Evolutionary conservation across 2,329 filamentous ascomycete species (phyloP).

Genomic region (Pseudogymnoascus sp.): DNA sequence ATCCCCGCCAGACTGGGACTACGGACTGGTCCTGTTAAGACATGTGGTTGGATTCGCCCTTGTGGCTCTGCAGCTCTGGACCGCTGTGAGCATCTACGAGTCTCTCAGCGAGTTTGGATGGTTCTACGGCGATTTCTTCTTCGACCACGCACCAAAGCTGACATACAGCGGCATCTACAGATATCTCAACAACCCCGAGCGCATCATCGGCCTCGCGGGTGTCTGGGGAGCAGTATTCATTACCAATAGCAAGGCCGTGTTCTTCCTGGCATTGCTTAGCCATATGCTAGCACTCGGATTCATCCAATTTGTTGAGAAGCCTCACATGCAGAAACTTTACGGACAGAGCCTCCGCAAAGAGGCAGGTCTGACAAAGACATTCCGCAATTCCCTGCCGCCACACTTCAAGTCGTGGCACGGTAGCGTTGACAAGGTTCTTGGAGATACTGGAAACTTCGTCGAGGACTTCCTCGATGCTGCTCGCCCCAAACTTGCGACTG

Average conservation of each 20-base stretch:
- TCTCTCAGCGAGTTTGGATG: conserved; percentile 96
- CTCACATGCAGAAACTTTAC: conserved; percentile 98
- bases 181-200: conserved; percentile 95
- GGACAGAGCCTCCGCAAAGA: conserved; percentile 75
- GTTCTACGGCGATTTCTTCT: conserved; percentile 99
- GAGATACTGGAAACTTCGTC: conserved; percentile 79
- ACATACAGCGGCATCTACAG: conserved; percentile 97
- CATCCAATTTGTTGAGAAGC: conserved; percentile 88
- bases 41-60: conserved; percentile 78
- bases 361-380: conserved; percentile 84
- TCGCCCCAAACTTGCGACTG: conserved; percentile 75
- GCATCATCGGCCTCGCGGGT: conserved; percentile 87
- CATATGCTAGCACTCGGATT: conserved; percentile 81
- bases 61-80: conserved; percentile 86
- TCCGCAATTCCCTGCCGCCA: conserved; percentile 77
- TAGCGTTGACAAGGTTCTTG: conserved; percentile 79
- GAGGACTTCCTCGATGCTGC: conserved; percentile 85
- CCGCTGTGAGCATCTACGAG: conserved; percentile 85
- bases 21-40: conserved; percentile 76
- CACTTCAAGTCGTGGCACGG: conserved; percentile 78
- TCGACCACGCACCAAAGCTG: conserved; percentile 77
- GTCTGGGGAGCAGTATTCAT: conserved; percentile 93
- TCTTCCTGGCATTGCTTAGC: conserved; percentile 75
- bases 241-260: conserved; percentile 80
- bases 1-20: conserved; percentile 76